These are phyloP conservation scores for Pseudogymnoascus sp. DNA, from an alignment of 2,329 filamentous ascomycete genomes.

Conservation along the genomic window DNA sequence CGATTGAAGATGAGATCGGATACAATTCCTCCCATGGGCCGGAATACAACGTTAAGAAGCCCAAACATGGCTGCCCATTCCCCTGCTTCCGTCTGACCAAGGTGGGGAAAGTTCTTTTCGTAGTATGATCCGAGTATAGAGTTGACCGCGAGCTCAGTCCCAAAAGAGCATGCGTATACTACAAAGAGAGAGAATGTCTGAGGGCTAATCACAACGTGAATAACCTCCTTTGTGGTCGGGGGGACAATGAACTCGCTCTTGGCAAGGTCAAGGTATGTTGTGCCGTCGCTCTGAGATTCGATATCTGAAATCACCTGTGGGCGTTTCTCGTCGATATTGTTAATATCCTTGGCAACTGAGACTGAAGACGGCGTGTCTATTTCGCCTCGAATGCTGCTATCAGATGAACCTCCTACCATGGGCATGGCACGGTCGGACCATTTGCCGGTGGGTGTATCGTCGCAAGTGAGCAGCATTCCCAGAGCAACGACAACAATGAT, in stretches of 20 bases:
- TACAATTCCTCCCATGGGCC: constrained; percentile 55
- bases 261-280: constrained; percentile 46
- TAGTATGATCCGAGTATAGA: constrained; percentile 51
- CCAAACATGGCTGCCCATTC: constrained; percentile 68
- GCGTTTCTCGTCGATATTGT: constrained; percentile 12
- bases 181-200: constrained; percentile 47
- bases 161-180: constrained; percentile 57
- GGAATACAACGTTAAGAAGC: constrained; percentile 60
- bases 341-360: constrained; percentile 31
- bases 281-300: constrained; percentile 29
- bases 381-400: constrained; percentile 24
- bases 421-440: constrained; percentile 63
- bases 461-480: constrained; percentile 63
- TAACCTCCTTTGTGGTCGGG: constrained; percentile 44
- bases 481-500: constrained; percentile 60
- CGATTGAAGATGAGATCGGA: constrained; percentile 33
- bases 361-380: constrained; percentile 44
- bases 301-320: constrained; percentile 30
- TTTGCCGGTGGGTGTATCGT: constrained; percentile 73
- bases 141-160: constrained; percentile 55
- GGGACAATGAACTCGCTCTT: constrained; percentile 45
- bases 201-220: constrained; percentile 39
- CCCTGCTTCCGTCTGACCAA: constrained; percentile 47
- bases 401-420: constrained; percentile 17
- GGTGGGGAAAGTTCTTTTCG: constrained; percentile 48